Percentiles rank a stretch among this genome's conserved stretches.
These are phyloP conservation scores for Lathyrus oleraceus DNA, from an alignment of 306 rosid species.

Conservation along the genomic window DNA sequence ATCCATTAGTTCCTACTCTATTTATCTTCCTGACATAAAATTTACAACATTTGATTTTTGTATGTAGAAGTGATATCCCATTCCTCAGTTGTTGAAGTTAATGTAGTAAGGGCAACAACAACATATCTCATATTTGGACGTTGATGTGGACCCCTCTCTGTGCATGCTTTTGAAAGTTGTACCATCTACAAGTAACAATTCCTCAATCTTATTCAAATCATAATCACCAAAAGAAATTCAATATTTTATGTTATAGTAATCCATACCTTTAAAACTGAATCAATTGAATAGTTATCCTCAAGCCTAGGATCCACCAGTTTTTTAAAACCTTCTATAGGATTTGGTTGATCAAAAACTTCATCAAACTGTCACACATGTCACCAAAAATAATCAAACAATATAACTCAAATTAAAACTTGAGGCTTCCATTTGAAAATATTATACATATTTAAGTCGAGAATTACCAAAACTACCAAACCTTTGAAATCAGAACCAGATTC, in stretches of 20 bases:
- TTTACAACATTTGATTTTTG: constrained; percentile 63
- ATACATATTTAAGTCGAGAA: not conserved
- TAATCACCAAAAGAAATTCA: not conserved
- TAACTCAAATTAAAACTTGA: not conserved
- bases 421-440: constrained; percentile 13
- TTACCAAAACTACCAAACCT: constrained; percentile 63
- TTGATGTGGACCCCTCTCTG: constrained; percentile 58
- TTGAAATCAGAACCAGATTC: not conserved
- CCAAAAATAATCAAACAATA: not conserved
- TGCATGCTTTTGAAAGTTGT: constrained; percentile 78
- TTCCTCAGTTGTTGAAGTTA: constrained; percentile 66
- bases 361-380: constrained; percentile 67
- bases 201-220: constrained; percentile 4
- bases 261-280: constrained; percentile 67
- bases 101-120: constrained; percentile 81
- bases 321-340: constrained; percentile 56
- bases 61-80: constrained; percentile 79
- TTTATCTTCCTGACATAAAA: constrained; percentile 71
- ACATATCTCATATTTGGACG: constrained; percentile 90
- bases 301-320: constrained; percentile 77
- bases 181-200: constrained; percentile 61
- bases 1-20: not conserved
- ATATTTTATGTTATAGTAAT: not conserved
- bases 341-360: constrained; percentile 54
- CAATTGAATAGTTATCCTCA: constrained; percentile 67